Percentiles rank a stretch among this genome's conserved stretches.
Evolutionary conservation across 441 rosid genomes (phyloP).

Genomic region (Gossypium lobatum): DNA sequence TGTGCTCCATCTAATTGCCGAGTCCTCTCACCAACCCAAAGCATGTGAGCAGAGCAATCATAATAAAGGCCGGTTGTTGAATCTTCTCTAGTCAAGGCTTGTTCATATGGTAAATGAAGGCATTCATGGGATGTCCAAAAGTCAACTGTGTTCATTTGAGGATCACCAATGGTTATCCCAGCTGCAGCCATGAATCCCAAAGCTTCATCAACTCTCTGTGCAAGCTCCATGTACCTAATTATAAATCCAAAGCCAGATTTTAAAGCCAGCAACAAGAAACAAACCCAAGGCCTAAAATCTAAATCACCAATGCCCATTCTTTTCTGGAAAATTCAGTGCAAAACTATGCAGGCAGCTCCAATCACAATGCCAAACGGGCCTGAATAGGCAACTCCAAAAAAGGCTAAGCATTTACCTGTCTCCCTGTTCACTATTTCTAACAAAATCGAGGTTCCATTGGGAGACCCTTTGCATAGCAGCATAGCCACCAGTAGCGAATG

Average conservation of each 20-base stretch:
- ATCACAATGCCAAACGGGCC: background rate
- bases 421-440: conserved; percentile 45
- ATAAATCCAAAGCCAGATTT: conserved; percentile 6
- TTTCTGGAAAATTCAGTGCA: background rate
- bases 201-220: conserved; percentile 51
- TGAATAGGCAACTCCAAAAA: background rate
- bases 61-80: conserved; percentile 51
- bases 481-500: conserved; percentile 56
- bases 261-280: background rate
- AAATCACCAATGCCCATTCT: background rate
- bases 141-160: conserved; percentile 40
- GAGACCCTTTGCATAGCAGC: conserved; percentile 60
- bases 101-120: conserved; percentile 52
- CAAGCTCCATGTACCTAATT: conserved; percentile 46
- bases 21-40: conserved; percentile 60
- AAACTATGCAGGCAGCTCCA: background rate
- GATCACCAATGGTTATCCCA: conserved; percentile 48
- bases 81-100: conserved; percentile 50
- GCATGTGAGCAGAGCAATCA: conserved; percentile 57
- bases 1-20: conserved; percentile 56
- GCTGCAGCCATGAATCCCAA: conserved; percentile 57
- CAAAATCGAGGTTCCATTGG: conserved; percentile 55
- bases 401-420: conserved; percentile 30
- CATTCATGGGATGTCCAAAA: conserved; percentile 61
- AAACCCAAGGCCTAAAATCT: background rate